These are phyloP conservation scores for Boeremia lycopersici DNA, from an alignment of 2,329 filamentous ascomycete species.

Conservation along the genomic window DNA sequence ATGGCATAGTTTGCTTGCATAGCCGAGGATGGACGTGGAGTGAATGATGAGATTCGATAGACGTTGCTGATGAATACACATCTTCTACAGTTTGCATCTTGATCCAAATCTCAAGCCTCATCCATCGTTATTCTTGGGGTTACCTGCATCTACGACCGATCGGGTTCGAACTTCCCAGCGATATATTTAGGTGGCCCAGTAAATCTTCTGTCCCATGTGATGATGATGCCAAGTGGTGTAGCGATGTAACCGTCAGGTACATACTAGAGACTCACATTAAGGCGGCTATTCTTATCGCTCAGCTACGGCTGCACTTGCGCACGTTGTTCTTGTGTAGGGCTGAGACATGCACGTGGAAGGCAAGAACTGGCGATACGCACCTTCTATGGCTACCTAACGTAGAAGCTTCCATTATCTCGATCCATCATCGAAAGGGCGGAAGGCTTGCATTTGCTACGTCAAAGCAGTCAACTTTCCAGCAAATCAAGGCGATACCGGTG, in stretches of 20 bases:
- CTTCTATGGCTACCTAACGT: background rate
- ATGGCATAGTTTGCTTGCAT: conserved; percentile 21
- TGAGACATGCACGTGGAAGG: background rate
- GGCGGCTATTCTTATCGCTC: conserved; percentile 6
- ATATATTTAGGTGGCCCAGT: background rate
- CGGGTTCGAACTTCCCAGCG: background rate
- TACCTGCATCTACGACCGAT: background rate
- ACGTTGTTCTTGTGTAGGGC: background rate
- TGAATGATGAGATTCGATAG: background rate
- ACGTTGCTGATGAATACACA: conserved; percentile 8
- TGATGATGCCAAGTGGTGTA: conserved; percentile 5
- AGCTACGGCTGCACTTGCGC: conserved; percentile 3
- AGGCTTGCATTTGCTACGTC: background rate
- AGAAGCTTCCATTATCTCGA: background rate
- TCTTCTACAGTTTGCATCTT: background rate
- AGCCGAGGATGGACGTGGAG: conserved; percentile 4
- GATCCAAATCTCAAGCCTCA: background rate
- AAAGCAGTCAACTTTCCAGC: background rate
- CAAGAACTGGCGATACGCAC: background rate
- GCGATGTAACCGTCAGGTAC: background rate
- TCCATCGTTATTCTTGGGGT: background rate
- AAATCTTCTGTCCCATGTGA: background rate
- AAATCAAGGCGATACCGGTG: conserved; percentile 3
- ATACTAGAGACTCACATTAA: background rate
- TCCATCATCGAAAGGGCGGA: background rate